These are phyloP conservation scores for Sporobolomyces pararoseus DNA, from an alignment of 768 basidiomycete genomes.

Conservation along the genomic window DNA sequence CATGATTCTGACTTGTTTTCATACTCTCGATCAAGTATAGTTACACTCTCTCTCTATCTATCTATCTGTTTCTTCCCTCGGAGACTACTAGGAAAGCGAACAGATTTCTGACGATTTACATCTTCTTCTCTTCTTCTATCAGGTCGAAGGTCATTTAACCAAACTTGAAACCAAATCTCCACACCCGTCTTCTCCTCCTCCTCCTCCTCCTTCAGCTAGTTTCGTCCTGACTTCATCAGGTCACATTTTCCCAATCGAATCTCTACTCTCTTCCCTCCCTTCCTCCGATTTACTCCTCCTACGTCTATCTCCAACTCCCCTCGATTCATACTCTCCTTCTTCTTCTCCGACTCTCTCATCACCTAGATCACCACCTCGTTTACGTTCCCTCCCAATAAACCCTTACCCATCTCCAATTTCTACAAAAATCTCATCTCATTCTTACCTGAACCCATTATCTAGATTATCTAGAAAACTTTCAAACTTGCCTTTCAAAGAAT, in stretches of 20 bases:
- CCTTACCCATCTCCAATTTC: conserved; percentile 60
- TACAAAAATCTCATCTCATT: conserved; percentile 57
- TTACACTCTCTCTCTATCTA: no score
- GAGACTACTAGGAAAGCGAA: no score
- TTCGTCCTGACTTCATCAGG: conserved; percentile 47
- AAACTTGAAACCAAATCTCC: no score
- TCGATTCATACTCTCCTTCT: conserved; percentile 4
- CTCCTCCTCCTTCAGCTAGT: conserved; percentile 47
- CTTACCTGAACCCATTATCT: conserved; percentile 49
- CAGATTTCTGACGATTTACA: no score
- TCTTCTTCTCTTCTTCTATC: conserved; percentile 48
- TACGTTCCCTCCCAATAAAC: conserved; percentile 59
- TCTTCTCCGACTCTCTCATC: not conserved
- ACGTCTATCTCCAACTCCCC: conserved; percentile 26
- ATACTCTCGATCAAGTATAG: conserved; percentile 59
- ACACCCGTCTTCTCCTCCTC: not conserved
- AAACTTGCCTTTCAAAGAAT: conserved; percentile 57
- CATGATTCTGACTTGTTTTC: conserved; percentile 59
- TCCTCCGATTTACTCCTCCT: conserved; percentile 60
- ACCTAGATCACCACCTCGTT: conserved; percentile 31
- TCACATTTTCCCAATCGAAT: conserved; percentile 52
- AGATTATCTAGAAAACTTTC: conserved; percentile 53
- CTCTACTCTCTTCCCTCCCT: conserved; percentile 60
- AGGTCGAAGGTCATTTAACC: conserved; percentile 1
- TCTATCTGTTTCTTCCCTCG: no score